Evolutionary conservation across 1,284 basidiomycete species (phyloP), one percentile per base, ranked within the genome.

Genomic region (Rhodotorula sp.): DNA sequence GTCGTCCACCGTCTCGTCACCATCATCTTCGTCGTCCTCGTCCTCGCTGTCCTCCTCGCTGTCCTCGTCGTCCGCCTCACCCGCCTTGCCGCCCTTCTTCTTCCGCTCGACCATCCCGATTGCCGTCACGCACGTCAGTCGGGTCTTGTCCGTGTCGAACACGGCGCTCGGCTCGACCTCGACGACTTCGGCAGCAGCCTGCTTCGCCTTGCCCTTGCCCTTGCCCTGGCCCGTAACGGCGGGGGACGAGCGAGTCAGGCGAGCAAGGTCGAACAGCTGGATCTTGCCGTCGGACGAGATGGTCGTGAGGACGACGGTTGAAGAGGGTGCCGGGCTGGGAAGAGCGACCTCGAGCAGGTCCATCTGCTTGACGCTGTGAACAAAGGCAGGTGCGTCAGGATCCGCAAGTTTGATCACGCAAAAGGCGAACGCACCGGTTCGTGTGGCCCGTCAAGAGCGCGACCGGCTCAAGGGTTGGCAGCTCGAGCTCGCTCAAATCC

Each of bases 201-300:
- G 42, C n/a, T 68, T 57, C 60, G 54, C 67, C n/a, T 56, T 41
- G 12, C 41, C 42, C 16, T 56, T 64, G 25, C 52, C 53, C 41
- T 56, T n/a, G 41, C 9, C 4, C 50, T 65, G 13, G 19, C 46
- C 21, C 0, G 48, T 21, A 3, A 34, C 34, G 59, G 34, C 25
- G 49, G 42, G 4, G 27, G n/a, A 8, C 8, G 23, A 34, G 55
- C 45, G 52, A 25, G 84, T 83, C 4, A 90, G 78, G 1, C 80
- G 77, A 3, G 85, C 84, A 48, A 94, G 82, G 80, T 95, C 89
- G 81, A 90, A 93, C 19, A 94, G 80, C 77, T 89, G 87, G 76
- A 95, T 88, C 66, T 87, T 87, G 14, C 93, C 93, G 74, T 95
- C 93, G 0, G 92, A 92, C 0, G 92, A 94, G 19, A 87, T 88